Conservation (phyloP, 768 basidiomycete species). For the Lentinula sp. region DNA sequence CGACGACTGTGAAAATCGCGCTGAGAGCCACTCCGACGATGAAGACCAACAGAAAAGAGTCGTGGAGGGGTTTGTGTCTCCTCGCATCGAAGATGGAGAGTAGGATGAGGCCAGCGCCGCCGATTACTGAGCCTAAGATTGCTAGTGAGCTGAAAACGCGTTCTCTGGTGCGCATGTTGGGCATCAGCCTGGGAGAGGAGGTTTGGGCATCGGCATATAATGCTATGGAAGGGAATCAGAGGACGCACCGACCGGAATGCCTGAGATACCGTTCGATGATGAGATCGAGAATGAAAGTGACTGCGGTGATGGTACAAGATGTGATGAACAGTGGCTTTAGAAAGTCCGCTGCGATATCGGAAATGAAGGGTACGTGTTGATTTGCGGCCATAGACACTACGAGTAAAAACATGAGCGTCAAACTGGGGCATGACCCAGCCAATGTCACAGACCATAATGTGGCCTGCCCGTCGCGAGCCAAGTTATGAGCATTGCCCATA, state of each 20-base stretch:
- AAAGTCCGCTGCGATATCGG: slow-evolving; percentile 67
- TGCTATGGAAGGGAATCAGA: not conserved
- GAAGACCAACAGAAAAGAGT: slow-evolving; percentile 64
- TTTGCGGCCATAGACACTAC: slow-evolving; percentile 43
- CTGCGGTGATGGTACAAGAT: slow-evolving; percentile 57
- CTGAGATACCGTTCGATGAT: slow-evolving; percentile 57
- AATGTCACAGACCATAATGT: slow-evolving; percentile 27
- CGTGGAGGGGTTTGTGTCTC: slow-evolving; percentile 44
- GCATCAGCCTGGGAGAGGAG: slow-evolving; percentile 39
- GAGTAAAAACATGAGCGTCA: slow-evolving; percentile 14
- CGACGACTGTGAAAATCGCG: slow-evolving; percentile 67
- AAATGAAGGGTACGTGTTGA: slow-evolving; percentile 60
- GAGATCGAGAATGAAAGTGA: slow-evolving; percentile 56
- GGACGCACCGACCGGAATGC: slow-evolving; percentile 51
- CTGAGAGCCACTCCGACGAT: slow-evolving; percentile 66
- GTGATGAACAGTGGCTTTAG: slow-evolving; percentile 74
- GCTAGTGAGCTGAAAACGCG: slow-evolving; percentile 49
- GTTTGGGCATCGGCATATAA: not conserved
- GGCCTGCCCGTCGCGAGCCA: slow-evolving; percentile 67
- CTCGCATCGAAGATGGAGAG: slow-evolving; percentile 70
- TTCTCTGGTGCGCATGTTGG: slow-evolving; percentile 54
- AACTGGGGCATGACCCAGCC: not conserved
- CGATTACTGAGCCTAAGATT: slow-evolving; percentile 53
- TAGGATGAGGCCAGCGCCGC: slow-evolving; percentile 59
- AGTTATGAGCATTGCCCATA: slow-evolving; percentile 65